Evolutionary conservation across 345 rosid genomes (phyloP), one percentile per base, ranked within the genome.

Genomic region (Lepidium didymum): DNA sequence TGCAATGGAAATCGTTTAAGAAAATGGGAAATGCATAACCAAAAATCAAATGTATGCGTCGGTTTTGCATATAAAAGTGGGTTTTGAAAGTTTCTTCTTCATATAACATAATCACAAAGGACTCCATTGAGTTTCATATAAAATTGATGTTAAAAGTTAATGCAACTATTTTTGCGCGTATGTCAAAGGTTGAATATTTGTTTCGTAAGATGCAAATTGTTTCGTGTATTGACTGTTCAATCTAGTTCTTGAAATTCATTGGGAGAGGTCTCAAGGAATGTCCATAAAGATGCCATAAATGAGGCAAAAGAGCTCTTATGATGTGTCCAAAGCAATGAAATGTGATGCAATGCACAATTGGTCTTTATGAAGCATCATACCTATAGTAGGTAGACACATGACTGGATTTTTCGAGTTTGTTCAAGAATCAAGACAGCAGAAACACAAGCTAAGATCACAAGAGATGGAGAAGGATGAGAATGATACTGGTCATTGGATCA

Each of bases 371-470:
- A 5, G 37, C 11, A 19, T 0, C 27, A 56, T 19, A 25, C 27
- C 27, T n/a, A n/a, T n/a, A n/a, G n/a, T n/a, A n/a, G 3, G 1
- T 21, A 21, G 23, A 21, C 4, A 25, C 27, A 25, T 2, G 27
- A 25, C 27, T 14, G 23, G 1, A 13, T 47, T 49, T 35, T 68
- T 31, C 27, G 52, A 50, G 46, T 43, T n/a, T 33, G 41, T 37
- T 14, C 15, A 53, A 43, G 10, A 59, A 18, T 21, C 60, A 58
- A 49, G 4, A 40, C 43, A 38, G 4, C 38, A 46, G 29, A 68
- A 41, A 31, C 54, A 50, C 25, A 55, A 53, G 31, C 68, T 42
- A 70, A 61, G 68, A 53, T 53, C 68, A 43, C 41, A 45, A 72
- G 18, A 45, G 70, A 45, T 23, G 25, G 45, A 34, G 8, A 31